Evolutionary conservation across 495 filamentous ascomycete genomes (phyloP).

Genomic region (Cudoniella acicularis): DNA sequence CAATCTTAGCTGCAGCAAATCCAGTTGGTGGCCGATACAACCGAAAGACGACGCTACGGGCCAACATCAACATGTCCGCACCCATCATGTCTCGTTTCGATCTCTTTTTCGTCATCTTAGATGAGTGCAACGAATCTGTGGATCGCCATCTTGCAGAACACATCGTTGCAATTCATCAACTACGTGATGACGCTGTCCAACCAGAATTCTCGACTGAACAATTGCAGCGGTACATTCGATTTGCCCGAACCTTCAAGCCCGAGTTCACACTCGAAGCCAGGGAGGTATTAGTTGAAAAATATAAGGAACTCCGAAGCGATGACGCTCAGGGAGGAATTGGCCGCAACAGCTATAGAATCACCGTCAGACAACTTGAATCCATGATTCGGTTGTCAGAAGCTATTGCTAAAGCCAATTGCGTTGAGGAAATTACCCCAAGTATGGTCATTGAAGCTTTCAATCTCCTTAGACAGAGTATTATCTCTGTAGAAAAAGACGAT

Average conservation of each 20-base stretch:
- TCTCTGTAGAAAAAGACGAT: slow-evolving; percentile 96
- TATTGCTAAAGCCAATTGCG: slow-evolving; percentile 95
- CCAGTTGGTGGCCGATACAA: slow-evolving; percentile 96
- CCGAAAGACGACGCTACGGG: slow-evolving; percentile 85
- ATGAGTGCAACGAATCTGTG: slow-evolving; percentile 89
- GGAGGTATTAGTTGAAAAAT: slow-evolving; percentile 78
- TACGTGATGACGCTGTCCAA: slow-evolving; percentile 82
- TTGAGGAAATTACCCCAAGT: slow-evolving; percentile 78
- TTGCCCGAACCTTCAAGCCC: slow-evolving; percentile 90
- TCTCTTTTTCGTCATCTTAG: slow-evolving; percentile 96
- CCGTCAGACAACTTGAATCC: slow-evolving; percentile 91
- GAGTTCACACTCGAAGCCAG: slow-evolving; percentile 89
- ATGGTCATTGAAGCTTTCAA: slow-evolving; percentile 92
- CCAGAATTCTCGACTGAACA: slow-evolving; percentile 97
- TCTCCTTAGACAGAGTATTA: slow-evolving; percentile 87
- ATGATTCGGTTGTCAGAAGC: slow-evolving; percentile 93
- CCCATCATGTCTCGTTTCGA: slow-evolving; percentile 99
- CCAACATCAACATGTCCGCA: slow-evolving; percentile 97
- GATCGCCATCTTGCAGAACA: slow-evolving; percentile 90
- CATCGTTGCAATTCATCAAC: slow-evolving; percentile 91
- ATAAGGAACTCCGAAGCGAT: slow-evolving; percentile 92
- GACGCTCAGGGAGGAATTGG: slow-evolving; percentile 94
- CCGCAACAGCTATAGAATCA: slow-evolving; percentile 92
- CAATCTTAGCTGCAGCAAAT: slow-evolving; percentile 94
- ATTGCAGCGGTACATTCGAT: slow-evolving; percentile 94